Evolutionary conservation across 345 rosid genomes (phyloP), one percentile per base, ranked within the genome.

Genomic region (Pelargonium nanum): DNA sequence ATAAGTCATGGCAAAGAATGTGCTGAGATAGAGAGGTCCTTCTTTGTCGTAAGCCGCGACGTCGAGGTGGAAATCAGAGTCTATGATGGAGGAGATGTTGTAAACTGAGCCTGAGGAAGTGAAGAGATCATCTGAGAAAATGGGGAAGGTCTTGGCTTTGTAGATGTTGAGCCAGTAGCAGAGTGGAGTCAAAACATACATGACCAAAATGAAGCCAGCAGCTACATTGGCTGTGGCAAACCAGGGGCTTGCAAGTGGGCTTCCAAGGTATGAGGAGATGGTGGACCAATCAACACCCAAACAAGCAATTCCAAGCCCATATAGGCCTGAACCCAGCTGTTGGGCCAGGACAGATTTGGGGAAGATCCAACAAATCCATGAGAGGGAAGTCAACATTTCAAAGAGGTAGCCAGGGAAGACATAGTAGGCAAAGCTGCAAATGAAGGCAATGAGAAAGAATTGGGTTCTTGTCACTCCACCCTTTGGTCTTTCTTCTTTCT

Each of bases 231-330:
- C 97, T 0, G 99, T 90, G 61, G 99, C 99, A 56, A 90, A 93
- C 97, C 99, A 93, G 44, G 99, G 99, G 78, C 99, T 93, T 24
- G 99, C 99, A 5, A 93, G 87, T 32, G 97, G 99, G 77, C 99
- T 93, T 53, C 97, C 99, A 5, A 93, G 90, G 77, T 89, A 89
- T 40, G 99, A 74, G 1, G 97, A 93, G 68, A 86, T 93, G 45
- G 96, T 81, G 71, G 99, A 85, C 97, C 97, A 89, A 67, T 93
- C 97, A 7, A 93, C 57, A 6, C 96, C 99, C 2, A 93, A 19
- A 4, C 91, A 83, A 1, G 73, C 86, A 6, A 87, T 66, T 21
- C 99, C 97, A 3, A 93, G 85, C 59, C 97, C 99, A n/a, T 84
- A 81, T 21, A 89, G 92, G 25, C 99, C 97, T 0, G 99, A 93